These are phyloP conservation scores for Clavispora santaluciae DNA, from an alignment of 805 yeast species.

Conservation along the genomic window DNA sequence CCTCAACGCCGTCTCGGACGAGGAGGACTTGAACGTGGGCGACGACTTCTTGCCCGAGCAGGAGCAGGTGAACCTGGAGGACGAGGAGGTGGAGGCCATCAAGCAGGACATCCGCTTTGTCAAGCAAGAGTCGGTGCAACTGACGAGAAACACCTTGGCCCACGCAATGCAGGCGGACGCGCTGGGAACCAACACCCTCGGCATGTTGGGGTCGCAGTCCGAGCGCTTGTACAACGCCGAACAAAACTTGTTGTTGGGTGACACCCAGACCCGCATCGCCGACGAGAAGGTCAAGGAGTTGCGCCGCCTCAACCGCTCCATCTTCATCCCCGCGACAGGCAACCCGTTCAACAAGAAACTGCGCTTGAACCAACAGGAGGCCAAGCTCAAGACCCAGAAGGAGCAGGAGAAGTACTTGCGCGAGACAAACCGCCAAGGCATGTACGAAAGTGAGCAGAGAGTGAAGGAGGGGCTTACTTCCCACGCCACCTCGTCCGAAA, in stretches of 20 bases:
- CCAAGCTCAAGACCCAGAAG: slow-evolving; percentile 55
- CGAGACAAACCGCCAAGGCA: slow-evolving; percentile 54
- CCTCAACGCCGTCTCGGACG: slow-evolving; percentile 25
- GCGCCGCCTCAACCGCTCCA: slow-evolving; percentile 71
- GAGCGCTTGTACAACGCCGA: slow-evolving; percentile 81
- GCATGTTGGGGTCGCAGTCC: slow-evolving; percentile 90
- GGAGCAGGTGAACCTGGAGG: slow-evolving; percentile 52
- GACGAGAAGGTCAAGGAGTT: slow-evolving; percentile 78
- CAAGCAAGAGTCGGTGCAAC: slow-evolving; percentile 80
- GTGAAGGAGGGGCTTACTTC: slow-evolving; percentile 55
- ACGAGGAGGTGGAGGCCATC: slow-evolving; percentile 83
- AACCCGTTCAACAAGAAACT: slow-evolving; percentile 88
- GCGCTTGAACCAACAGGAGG: slow-evolving; percentile 70
- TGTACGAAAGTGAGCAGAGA: slow-evolving; percentile 64
- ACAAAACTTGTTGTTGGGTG: slow-evolving; percentile 67
- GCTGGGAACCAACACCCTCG: slow-evolving; percentile 64
- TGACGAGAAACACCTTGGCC: slow-evolving; percentile 75
- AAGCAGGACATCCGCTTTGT: slow-evolving; percentile 78
- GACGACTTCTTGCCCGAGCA: slow-evolving; percentile 35
- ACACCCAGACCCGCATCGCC: slow-evolving; percentile 76
- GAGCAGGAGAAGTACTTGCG: slow-evolving; percentile 57
- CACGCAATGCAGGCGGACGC: slow-evolving; percentile 48
- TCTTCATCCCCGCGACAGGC: slow-evolving; percentile 69
- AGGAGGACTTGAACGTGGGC: slow-evolving; percentile 37
- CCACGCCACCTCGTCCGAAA: slow-evolving; percentile 34